Evolutionary conservation across 768 basidiomycete genomes (phyloP).

Genomic region (Phylloporus sp.): DNA sequence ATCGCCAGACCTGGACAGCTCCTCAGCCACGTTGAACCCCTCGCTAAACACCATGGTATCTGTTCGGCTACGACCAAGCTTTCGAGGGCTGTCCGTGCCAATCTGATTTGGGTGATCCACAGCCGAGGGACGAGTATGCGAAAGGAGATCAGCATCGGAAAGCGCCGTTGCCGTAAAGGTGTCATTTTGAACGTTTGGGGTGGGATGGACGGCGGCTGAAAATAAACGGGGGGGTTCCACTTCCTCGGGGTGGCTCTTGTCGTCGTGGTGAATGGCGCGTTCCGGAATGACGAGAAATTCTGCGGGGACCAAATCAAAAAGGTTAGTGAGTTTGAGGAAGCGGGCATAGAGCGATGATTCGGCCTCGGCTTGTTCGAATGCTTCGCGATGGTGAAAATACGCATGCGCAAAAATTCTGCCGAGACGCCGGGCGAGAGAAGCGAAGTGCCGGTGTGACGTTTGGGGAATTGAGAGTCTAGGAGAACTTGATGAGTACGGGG

Average conservation of each 20-base stretch:
- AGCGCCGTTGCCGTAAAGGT: slow-evolving; percentile 3
- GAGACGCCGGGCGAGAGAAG: slow-evolving; percentile 83
- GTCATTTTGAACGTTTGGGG: slow-evolving; percentile 10
- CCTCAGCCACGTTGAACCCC: slow-evolving; percentile 36
- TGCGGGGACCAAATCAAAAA: slow-evolving; percentile 75
- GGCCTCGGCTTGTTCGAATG: slow-evolving; percentile 85
- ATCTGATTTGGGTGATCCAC: slow-evolving; percentile 12
- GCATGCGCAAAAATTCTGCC: slow-evolving; percentile 96
- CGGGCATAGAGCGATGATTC: slow-evolving; percentile 89
- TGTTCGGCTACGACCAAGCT: slow-evolving; percentile 53
- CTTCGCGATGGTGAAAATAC: slow-evolving; percentile 91
- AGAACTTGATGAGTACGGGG: slow-evolving; percentile 16
- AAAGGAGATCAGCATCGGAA: slow-evolving; percentile 7
- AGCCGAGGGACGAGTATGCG: slow-evolving; percentile 18
- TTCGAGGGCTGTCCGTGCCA: slow-evolving; percentile 40
- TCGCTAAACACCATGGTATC: slow-evolving; percentile 74
- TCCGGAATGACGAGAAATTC: slow-evolving; percentile 83
- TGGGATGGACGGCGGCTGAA: slow-evolving; percentile 38
- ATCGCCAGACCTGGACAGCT: slow-evolving; percentile 29
- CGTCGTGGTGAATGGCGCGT: slow-evolving; percentile 31
- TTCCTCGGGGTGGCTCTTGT: slow-evolving; percentile 24
- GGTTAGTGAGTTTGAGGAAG: slow-evolving; percentile 77
- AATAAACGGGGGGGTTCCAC: slow-evolving; percentile 40
- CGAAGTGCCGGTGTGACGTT: slow-evolving; percentile 83
- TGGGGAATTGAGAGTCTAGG: slow-evolving; percentile 74